phyloP scores from a whole-genome alignment of 768 basidiomycete species.

The Chiua virens region DNA sequence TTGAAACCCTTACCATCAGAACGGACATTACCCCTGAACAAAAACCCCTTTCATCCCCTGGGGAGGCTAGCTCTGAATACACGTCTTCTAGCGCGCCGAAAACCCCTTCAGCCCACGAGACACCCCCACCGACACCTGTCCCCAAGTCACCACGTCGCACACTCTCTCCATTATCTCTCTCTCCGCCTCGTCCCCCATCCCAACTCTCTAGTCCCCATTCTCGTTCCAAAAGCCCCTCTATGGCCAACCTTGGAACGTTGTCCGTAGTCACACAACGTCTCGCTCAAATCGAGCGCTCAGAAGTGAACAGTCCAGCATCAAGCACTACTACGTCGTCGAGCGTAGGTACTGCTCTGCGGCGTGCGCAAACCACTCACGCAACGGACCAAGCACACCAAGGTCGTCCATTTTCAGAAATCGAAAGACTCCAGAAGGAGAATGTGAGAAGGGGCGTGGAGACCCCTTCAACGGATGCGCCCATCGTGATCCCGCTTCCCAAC shows the following conservation, averaged over 20 bases:
- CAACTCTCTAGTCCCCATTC: slow-evolving; percentile 25
- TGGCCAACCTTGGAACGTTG: slow-evolving; percentile 56
- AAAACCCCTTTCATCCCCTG: slow-evolving; percentile 10
- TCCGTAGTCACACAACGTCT: slow-evolving; percentile 69
- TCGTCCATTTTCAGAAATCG: slow-evolving; percentile 23
- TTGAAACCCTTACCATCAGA: slow-evolving; percentile 10
- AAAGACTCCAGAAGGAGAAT: slow-evolving; percentile 20
- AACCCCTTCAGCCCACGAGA: slow-evolving; percentile 1
- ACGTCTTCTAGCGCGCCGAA: slow-evolving; percentile 25
- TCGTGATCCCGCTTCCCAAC: slow-evolving; percentile 24
- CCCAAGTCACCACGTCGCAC: slow-evolving; percentile 24
- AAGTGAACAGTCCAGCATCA: slow-evolving; percentile 16
- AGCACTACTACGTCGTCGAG: slow-evolving; percentile 23
- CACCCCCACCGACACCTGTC: slow-evolving; percentile 26
- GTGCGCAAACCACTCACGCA: slow-evolving; percentile 19
- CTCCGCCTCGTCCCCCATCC: slow-evolving; percentile 25
- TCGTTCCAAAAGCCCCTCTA: slow-evolving; percentile 53
- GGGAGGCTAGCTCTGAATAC: slow-evolving; percentile 27
- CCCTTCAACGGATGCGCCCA: slow-evolving; percentile 23
- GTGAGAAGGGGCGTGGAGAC: background rate
- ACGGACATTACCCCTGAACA: slow-evolving; percentile 12
- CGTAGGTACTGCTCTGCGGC: slow-evolving; percentile 22
- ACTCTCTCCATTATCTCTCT: slow-evolving; percentile 20
- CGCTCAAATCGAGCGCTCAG: slow-evolving; percentile 51
- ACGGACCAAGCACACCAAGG: slow-evolving; percentile 9